Base-by-base conservation (phyloP, 2,329 filamentous ascomycete species). In the Dryadomyces sulphureus region DNA sequence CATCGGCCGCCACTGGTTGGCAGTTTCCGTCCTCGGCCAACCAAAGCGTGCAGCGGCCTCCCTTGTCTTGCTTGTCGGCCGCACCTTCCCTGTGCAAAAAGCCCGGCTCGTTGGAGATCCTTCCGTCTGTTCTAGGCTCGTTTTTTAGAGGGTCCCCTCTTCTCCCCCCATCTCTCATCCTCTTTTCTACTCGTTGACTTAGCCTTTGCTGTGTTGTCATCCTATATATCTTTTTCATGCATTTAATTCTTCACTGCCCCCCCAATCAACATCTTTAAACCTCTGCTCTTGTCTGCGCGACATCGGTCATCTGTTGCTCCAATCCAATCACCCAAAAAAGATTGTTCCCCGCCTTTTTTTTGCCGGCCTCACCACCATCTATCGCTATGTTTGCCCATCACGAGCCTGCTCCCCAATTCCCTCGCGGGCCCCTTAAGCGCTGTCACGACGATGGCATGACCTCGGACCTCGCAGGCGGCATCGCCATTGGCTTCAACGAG, bases 401-500 rank as follows among this genome's bases (percentile, higher is more conserved):
- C 20, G 21, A 36, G n/a, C 20, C 36, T 1, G 20, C 27, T 2
- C 16, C 20, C 58, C 59, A 50, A 48, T 61, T 55, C 59, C 53
- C 60, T 35, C 64, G 67, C 27, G 51, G 56, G 19, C 59, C 60
- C 43, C 62, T 67, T 45, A 73, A 72, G 60, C 62, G 69, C 41
- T 58, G 56, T 45, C 61, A 68, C 25, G 69, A 72, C 24, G 67
- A 70, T 19, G 69, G 70, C 20, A 52, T 52, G 20, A 61, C 62
- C 19, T 38, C 38, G 14, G 49, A 65, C 19, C 48, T 63, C n/a
- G 55, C 54, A 34, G 57, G 58, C 35, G 60, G 58, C 38, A 52
- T 54, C 32, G 56, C 57, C 50, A 40, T 62, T 45, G 68, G 69
- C 53, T 71, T 72, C 49, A 64, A 61, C 4, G 69, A 72, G 56